A percentile compares a stretch with the other conserved stretches of the same genome.
These are phyloP conservation scores for Lecanicillium sp. DNA, from an alignment of 2,329 filamentous ascomycete genomes.

Conservation along the genomic window DNA sequence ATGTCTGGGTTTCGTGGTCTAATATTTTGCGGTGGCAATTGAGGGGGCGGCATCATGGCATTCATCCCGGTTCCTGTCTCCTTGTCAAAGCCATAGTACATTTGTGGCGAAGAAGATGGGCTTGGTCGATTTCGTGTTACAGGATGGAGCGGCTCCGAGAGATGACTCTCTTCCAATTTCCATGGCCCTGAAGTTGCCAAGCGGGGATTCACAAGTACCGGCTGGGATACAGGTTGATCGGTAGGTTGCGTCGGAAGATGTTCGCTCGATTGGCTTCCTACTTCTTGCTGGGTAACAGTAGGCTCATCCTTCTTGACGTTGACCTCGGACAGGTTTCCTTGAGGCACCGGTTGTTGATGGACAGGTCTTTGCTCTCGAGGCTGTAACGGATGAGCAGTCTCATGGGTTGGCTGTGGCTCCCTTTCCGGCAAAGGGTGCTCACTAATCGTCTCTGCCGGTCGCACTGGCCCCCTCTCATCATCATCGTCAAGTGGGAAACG, in stretches of 20 bases:
- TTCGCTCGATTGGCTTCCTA: not conserved
- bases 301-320: too few species aligned
- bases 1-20: slow-evolving; percentile 26
- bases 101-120: slow-evolving; percentile 15
- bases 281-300: too few species aligned
- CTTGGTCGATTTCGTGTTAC: slow-evolving; percentile 24
- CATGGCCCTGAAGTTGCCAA: slow-evolving; percentile 33
- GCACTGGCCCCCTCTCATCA: slow-evolving; percentile 18
- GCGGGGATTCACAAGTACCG: slow-evolving; percentile 15
- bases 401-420: not conserved
- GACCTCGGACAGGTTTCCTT: too few species aligned
- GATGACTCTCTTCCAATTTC: slow-evolving; percentile 47
- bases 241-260: not conserved
- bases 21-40: slow-evolving; percentile 7
- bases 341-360: not conserved
- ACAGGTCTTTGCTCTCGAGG: not conserved
- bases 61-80: slow-evolving; percentile 33
- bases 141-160: slow-evolving; percentile 39
- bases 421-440: slow-evolving; percentile 3
- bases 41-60: slow-evolving; percentile 9
- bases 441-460: not conserved
- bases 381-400: not conserved
- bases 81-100: slow-evolving; percentile 39
- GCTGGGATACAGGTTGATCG: slow-evolving; percentile 7
- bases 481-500: slow-evolving; percentile 24